These are phyloP conservation scores for Pichia sp. DNA, from an alignment of 1,139 yeast genomes.

Conservation along the genomic window DNA sequence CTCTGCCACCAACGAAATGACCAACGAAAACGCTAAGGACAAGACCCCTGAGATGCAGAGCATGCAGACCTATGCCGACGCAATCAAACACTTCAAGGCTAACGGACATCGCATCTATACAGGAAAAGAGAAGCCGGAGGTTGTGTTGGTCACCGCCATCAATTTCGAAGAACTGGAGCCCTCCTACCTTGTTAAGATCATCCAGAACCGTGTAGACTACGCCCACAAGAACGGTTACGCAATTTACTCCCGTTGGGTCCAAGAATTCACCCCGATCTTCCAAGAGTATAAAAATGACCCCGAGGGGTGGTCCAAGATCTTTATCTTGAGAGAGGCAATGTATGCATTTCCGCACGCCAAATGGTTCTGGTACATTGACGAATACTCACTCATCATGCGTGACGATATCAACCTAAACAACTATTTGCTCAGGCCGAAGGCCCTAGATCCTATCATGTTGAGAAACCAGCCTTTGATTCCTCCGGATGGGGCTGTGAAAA, in stretches of 20 bases:
- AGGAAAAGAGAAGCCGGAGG: slow-evolving; percentile 50
- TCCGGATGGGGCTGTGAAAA: slow-evolving; percentile 63
- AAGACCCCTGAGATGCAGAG: slow-evolving; percentile 23
- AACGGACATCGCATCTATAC: slow-evolving; percentile 60
- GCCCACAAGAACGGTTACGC: slow-evolving; percentile 75
- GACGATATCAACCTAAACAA: slow-evolving; percentile 52
- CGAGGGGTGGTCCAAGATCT: slow-evolving; percentile 57
- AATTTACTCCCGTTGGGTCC: slow-evolving; percentile 73
- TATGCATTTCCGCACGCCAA: slow-evolving; percentile 80
- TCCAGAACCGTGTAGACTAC: slow-evolving; percentile 78
- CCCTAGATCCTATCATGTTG: slow-evolving; percentile 54
- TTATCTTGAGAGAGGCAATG: slow-evolving; percentile 72
- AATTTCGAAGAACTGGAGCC: slow-evolving; percentile 68
- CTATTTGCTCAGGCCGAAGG: slow-evolving; percentile 52
- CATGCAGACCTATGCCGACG: slow-evolving; percentile 35
- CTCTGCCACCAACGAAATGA: background rate
- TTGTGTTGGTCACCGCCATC: slow-evolving; percentile 74
- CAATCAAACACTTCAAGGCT: slow-evolving; percentile 56
- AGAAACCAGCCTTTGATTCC: slow-evolving; percentile 67
- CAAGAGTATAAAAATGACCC: slow-evolving; percentile 39
- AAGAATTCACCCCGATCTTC: slow-evolving; percentile 66
- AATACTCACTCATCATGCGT: slow-evolving; percentile 69
- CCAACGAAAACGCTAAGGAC: slow-evolving; percentile 32
- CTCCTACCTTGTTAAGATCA: slow-evolving; percentile 57
- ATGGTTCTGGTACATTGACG: slow-evolving; percentile 81